phyloP scores from a whole-genome alignment of 352 stramenopile species.

The Phytophthora hibernalis region DNA sequence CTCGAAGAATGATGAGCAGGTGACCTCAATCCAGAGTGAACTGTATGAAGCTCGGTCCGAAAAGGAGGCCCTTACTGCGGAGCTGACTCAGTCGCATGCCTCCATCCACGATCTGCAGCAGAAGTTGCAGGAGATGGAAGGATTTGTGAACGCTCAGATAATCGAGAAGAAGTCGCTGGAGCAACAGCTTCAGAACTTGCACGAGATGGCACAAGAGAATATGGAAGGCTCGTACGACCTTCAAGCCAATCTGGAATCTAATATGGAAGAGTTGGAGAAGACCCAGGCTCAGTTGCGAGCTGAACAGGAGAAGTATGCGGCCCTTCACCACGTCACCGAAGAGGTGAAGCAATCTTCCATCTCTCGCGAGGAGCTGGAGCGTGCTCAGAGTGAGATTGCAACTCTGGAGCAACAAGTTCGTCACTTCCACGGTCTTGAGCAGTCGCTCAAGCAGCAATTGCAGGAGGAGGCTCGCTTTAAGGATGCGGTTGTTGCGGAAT shows the following conservation, averaged over 20 bases:
- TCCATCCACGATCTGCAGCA: conserved; percentile 36
- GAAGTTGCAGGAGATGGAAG: conserved; percentile 40
- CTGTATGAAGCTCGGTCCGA: conserved; percentile 37
- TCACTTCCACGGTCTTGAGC: conserved; percentile 46
- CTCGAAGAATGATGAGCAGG: conserved; percentile 48
- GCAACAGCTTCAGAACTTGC: conserved; percentile 70
- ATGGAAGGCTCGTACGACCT: conserved; percentile 62
- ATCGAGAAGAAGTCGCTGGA: conserved; percentile 53
- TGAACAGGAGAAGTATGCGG: conserved; percentile 37
- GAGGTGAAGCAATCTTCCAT: conserved; percentile 35
- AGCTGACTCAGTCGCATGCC: conserved; percentile 30
- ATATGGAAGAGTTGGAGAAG: conserved; percentile 52
- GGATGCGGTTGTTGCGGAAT: conserved; percentile 35
- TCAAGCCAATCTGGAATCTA: conserved; percentile 66
- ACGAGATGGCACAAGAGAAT: conserved; percentile 66
- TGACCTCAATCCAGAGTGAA: conserved; percentile 30
- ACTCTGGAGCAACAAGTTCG: conserved; percentile 44
- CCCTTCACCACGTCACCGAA: conserved; percentile 32
- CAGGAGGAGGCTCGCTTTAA: conserved; percentile 35
- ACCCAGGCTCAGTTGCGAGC: conserved; percentile 32
- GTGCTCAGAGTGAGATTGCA: conserved; percentile 43
- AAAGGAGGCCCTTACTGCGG: conserved; percentile 26
- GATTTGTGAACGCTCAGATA: conserved; percentile 32
- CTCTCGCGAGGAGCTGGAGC: conserved; percentile 43
- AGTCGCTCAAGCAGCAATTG: conserved; percentile 49